Evolutionary conservation across 139 green algal species (phyloP).

Genomic region (Nannochloris sp.): DNA sequence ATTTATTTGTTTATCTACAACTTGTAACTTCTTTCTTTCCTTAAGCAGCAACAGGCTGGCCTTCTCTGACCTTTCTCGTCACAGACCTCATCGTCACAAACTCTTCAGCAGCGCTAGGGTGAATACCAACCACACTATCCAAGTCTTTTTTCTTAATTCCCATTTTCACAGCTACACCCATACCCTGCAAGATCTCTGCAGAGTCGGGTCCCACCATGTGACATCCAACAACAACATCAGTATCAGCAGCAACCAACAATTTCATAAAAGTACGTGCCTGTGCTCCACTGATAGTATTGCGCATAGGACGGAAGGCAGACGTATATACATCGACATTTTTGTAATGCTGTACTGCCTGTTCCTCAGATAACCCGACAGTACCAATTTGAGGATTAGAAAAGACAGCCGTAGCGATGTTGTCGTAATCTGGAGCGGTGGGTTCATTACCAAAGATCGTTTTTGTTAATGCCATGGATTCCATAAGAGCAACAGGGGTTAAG

Average conservation of each 20-base stretch:
- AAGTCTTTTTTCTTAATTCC: slow-evolving; percentile 87
- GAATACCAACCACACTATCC: slow-evolving; percentile 89
- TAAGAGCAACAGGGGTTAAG: slow-evolving; percentile 93
- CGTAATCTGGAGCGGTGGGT: slow-evolving; percentile 78
- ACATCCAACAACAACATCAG: slow-evolving; percentile 71
- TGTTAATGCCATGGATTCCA: slow-evolving; percentile 94
- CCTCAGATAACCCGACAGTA: slow-evolving; percentile 86
- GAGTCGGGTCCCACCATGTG: slow-evolving; percentile 94
- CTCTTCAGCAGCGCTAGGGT: slow-evolving; percentile 92
- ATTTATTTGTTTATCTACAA: too few species aligned
- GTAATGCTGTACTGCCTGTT: slow-evolving; percentile 64
- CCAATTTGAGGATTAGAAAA: slow-evolving; percentile 88
- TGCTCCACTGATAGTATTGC: slow-evolving; percentile 82
- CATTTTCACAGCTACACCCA: slow-evolving; percentile 88
- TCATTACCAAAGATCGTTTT: slow-evolving; percentile 73
- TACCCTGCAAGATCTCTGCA: slow-evolving; percentile 95
- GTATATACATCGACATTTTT: slow-evolving; percentile 79
- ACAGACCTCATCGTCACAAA: slow-evolving; percentile 85
- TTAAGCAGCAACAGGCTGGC: not conserved
- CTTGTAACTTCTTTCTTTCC: too few species aligned
- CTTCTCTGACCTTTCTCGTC: slow-evolving; percentile 12
- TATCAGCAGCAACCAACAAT: slow-evolving; percentile 81
- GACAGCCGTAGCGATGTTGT: slow-evolving; percentile 63
- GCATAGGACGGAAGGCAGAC: slow-evolving; percentile 88
- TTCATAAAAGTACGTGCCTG: slow-evolving; percentile 80